phyloP scores from a whole-genome alignment of 2,329 filamentous ascomycete species.

The Paecilomyces dactylethromorphus region DNA sequence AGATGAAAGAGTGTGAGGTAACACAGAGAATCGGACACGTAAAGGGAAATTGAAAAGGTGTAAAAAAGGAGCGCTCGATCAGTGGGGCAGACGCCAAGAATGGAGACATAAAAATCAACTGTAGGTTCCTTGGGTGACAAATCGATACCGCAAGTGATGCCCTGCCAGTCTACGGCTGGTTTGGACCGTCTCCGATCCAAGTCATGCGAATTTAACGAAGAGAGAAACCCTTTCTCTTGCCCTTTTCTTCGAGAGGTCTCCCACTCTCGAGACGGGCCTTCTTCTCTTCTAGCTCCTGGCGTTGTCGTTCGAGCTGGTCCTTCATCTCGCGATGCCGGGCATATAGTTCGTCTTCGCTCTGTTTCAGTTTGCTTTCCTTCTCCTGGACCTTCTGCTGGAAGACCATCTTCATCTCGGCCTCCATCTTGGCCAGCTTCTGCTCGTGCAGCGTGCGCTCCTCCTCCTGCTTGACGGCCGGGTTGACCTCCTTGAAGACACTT shows the following conservation, averaged over 20 bases:
- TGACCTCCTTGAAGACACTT: slow-evolving; percentile 99
- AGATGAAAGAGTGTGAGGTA: slow-evolving; percentile 24
- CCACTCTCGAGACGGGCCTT: slow-evolving; percentile 92
- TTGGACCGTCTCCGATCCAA: slow-evolving; percentile 5
- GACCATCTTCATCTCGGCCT: slow-evolving; percentile 99
- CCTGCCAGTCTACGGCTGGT: slow-evolving; percentile 4
- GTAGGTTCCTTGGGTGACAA: slow-evolving; percentile 6
- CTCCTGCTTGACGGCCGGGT: slow-evolving; percentile 99
- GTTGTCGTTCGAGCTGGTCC: slow-evolving; percentile 94
- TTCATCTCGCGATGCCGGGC: slow-evolving; percentile 99
- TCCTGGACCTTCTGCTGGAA: slow-evolving; percentile 99
- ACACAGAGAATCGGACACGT: slow-evolving; percentile 10
- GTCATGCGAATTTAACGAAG: slow-evolving; percentile 62
- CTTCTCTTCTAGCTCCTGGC: slow-evolving; percentile 95
- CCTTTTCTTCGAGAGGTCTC: slow-evolving; percentile 92
- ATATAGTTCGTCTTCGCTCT: slow-evolving; percentile 98
- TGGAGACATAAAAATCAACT: slow-evolving; percentile 2
- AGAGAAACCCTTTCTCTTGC: slow-evolving; percentile 98
- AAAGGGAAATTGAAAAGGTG: slow-evolving; percentile 9
- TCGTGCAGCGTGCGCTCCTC: slow-evolving; percentile 97
- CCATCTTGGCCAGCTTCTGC: slow-evolving; percentile 99
- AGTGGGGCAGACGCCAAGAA: slow-evolving; percentile 8
- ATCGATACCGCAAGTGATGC: slow-evolving; percentile 8
- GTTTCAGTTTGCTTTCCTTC: slow-evolving; percentile 99
- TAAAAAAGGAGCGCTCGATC: slow-evolving; percentile 8